Conservation (phyloP, 352 stramenopile genomes). For the Pythium rishiriense region DNA sequence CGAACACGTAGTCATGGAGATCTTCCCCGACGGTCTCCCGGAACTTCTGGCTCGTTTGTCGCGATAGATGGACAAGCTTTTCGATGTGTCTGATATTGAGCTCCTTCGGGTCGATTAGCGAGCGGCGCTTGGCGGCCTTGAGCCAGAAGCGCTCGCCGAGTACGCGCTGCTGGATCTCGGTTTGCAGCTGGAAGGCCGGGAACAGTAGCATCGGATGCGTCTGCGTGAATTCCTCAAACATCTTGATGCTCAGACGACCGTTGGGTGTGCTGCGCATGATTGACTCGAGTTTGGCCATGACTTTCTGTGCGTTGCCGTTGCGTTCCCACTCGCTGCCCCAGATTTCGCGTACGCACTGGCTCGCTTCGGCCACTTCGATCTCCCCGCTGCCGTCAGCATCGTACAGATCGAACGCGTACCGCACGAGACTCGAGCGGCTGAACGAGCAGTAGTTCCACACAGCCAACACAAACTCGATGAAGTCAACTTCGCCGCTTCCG, state of each 20-base stretch:
- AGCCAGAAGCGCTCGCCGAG: conserved; percentile 63
- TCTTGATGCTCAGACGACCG: conserved; percentile 36
- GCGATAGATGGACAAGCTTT: conserved; percentile 30
- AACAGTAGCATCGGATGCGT: conserved; percentile 69
- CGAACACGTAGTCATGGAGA: conserved; percentile 13
- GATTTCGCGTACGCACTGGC: conserved; percentile 50
- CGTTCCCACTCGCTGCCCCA: conserved; percentile 60
- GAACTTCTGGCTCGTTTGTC: conserved; percentile 26
- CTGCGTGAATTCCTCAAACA: conserved; percentile 61
- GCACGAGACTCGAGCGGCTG: conserved; percentile 53
- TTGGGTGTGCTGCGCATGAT: conserved; percentile 41
- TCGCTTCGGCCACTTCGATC: conserved; percentile 59
- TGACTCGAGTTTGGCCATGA: conserved; percentile 51
- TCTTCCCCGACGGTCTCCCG: conserved; percentile 15
- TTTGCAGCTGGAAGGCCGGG: conserved; percentile 65
- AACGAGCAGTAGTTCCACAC: conserved; percentile 85
- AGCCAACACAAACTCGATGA: conserved; percentile 73
- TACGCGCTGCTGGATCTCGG: conserved; percentile 60
- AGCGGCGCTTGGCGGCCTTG: conserved; percentile 44
- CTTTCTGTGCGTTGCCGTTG: conserved; percentile 53
- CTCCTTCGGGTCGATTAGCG: conserved; percentile 31
- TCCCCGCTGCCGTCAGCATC: conserved; percentile 66
- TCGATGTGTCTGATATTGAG: conserved; percentile 46
- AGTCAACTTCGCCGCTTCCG: conserved; percentile 66
- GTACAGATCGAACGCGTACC: conserved; percentile 77